A percentile compares a stretch with the other conserved stretches of the same genome.
phyloP scores from a whole-genome alignment of 345 rosid species.

The Populus davidiana region DNA sequence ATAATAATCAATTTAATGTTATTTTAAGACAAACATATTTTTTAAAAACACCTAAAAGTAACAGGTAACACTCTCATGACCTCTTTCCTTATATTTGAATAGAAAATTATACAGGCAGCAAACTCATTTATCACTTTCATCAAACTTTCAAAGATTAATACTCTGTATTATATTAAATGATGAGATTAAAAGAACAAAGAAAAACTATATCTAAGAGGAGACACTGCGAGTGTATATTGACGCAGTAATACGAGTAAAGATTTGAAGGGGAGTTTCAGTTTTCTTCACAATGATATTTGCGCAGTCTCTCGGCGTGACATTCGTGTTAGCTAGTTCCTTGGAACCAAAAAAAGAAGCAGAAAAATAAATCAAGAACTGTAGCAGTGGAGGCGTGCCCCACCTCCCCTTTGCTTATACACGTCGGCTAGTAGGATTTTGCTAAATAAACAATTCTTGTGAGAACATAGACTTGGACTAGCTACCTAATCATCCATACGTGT shows the following conservation, averaged over 20 bases:
- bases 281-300: not conserved
- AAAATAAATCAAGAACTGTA: not conserved
- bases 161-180: no score
- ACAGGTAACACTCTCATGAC: no score
- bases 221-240: not conserved
- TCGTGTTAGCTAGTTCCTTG: not conserved
- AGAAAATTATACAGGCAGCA: no score
- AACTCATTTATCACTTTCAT: no score
- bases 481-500: constrained; percentile 8
- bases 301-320: not conserved
- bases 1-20: no score
- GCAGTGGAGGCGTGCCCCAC: not conserved
- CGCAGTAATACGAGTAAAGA: not conserved
- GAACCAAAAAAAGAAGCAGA: not conserved
- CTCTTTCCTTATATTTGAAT: no score
- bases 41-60: no score
- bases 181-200: no score
- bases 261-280: not conserved
- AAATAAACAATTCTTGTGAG: not conserved
- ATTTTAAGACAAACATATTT: no score
- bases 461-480: not conserved
- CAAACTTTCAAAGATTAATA: no score
- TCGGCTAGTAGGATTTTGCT: not conserved
- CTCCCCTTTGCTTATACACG: not conserved
- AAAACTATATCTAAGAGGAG: not conserved